Evolutionary conservation across 1,284 basidiomycete genomes (phyloP), one percentile per base, ranked within the genome.

Genomic region (Coniferiporia weirii): DNA sequence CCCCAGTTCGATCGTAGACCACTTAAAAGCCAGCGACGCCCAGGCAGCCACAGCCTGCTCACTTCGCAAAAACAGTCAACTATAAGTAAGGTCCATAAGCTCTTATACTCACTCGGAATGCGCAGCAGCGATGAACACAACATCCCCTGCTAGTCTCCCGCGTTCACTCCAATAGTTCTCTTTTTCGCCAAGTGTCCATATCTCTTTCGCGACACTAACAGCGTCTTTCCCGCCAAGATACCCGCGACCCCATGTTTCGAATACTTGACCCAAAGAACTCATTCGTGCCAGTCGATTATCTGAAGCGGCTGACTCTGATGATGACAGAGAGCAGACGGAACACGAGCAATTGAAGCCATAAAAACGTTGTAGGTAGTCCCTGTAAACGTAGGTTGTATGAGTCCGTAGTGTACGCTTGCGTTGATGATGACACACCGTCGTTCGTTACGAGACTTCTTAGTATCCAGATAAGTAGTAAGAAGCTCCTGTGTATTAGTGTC

Each of bases 131-230:
- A 86, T 76, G 71, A 74, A 78, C 13, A 74, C 75, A 6, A 79
- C 81, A 65, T 86, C 84, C 40, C 81, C 80, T 8, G 84, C 83
- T 4, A 86, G 72, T 62, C 76, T 73, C 9, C 84, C 84, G 36
- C 83, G 73, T 69, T 83, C 82, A 66, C 82, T 84, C 73, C 75
- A 78, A 63, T 86, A 85, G 0, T 81, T 81, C 70, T 85, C 84
- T 62, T 79, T 74, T 36, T 80, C 77, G 34, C 79, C 82, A 3
- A 84, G 59, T 10, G 68, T 59, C 84, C 83, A 86, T 20, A 85
- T 84, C 52, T 71, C 66, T 59, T 74, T 72, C 20, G 76, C 79
- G 3, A 75, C 64, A 15, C 72, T 68, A 57, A 82, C 73, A 1
- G 83, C 83, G 56, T 83, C 74, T 1, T 59, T 58, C 3, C 83